These are phyloP conservation scores for Spiraea crenata DNA, from an alignment of 331 rosid species.

Conservation along the genomic window DNA sequence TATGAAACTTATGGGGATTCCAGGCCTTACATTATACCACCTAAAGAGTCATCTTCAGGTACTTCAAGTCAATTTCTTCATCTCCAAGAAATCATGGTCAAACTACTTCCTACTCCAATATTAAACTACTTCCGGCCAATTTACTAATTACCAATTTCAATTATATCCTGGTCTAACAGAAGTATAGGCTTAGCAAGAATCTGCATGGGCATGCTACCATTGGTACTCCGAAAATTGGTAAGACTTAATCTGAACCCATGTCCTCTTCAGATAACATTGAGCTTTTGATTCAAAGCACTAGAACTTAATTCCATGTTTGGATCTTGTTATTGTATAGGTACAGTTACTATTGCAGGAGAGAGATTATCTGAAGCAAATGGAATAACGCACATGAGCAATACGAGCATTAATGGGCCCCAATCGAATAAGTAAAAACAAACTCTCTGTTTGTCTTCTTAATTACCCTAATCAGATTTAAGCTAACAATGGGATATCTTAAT, in stretches of 20 bases:
- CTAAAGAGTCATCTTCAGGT: constrained; percentile 99
- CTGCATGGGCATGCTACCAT: constrained; percentile 69
- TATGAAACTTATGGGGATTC: constrained; percentile 95
- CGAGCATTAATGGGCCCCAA: constrained; percentile 64
- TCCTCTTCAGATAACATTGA: background rate
- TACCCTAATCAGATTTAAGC: constrained; percentile 12
- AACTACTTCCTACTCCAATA: background rate
- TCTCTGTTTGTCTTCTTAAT: constrained; percentile 7
- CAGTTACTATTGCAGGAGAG: constrained; percentile 45
- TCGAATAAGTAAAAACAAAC: constrained; percentile 53
- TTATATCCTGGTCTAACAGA: constrained; percentile 44
- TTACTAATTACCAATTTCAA: constrained; percentile 18
- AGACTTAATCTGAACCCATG: constrained; percentile 16
- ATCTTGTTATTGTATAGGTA: constrained; percentile 23
- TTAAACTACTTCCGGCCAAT: too few relatives aligned
- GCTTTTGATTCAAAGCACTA: too few relatives aligned
- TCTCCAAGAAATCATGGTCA: background rate
- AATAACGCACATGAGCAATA: constrained; percentile 59
- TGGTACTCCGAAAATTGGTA: constrained; percentile 65
- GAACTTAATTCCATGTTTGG: background rate
- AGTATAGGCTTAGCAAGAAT: constrained; percentile 94
- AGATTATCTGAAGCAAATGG: constrained; percentile 65
- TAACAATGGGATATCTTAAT: constrained; percentile 18
- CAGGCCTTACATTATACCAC: constrained; percentile 91
- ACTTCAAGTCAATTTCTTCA: constrained; percentile 17